Conservation (phyloP, 2,329 filamentous ascomycete genomes). For the Apiospora marii region DNA sequence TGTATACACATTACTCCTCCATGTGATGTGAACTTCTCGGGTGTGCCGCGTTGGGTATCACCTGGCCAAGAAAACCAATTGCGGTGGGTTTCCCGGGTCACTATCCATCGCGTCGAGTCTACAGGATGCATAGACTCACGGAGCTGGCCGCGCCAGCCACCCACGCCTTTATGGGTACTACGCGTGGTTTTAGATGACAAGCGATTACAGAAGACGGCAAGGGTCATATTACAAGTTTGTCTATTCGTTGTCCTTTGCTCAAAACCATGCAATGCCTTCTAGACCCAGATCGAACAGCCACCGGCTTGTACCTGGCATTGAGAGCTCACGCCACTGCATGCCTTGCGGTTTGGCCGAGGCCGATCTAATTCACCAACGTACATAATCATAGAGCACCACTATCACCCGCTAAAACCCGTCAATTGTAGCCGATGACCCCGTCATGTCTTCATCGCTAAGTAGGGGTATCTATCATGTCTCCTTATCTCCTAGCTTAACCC, state of each 20-base stretch:
- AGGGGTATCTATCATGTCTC: constrained; percentile 21
- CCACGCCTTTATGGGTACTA: background rate
- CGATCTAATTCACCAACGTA: constrained; percentile 29
- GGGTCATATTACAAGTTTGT: constrained; percentile 29
- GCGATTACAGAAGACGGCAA: background rate
- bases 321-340: constrained; percentile 14
- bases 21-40: constrained; percentile 1
- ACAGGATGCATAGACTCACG: too few relatives aligned
- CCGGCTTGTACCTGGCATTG: constrained; percentile 13
- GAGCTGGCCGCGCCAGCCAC: background rate
- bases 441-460: constrained; percentile 22
- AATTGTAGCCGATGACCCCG: constrained; percentile 16
- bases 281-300: constrained; percentile 19
- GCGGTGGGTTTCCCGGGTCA: background rate
- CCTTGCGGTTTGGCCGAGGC: constrained; percentile 21
- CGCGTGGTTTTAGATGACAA: background rate
- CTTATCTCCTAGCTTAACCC: constrained; percentile 48
- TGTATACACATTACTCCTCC: background rate
- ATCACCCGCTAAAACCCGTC: constrained; percentile 8
- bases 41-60: background rate
- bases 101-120: background rate
- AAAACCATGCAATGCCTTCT: constrained; percentile 25
- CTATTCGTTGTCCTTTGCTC: constrained; percentile 25
- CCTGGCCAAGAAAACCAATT: background rate
- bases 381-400: constrained; percentile 26